Percentiles rank a stretch among this genome's conserved stretches.
Evolutionary conservation across 2,329 filamentous ascomycete species (phyloP).

Genomic region (Remersonia thermophila): DNA sequence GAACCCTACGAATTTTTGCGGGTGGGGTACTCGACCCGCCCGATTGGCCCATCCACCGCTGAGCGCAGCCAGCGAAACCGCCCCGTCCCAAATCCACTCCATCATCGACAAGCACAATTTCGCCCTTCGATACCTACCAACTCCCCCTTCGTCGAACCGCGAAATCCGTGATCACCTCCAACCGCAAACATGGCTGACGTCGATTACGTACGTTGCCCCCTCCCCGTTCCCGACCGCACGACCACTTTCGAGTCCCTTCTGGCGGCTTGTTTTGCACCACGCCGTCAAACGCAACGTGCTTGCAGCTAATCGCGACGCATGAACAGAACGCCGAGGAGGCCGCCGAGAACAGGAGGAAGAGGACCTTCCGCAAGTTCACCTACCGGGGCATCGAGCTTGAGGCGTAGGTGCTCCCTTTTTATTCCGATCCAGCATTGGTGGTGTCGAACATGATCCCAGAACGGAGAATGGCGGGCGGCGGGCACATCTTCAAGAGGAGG

Average conservation of each 20-base stretch:
- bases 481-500: conserved; percentile 2
- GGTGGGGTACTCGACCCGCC: conserved; percentile 10
- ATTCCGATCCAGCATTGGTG: not conserved
- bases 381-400: conserved; percentile 99
- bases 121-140: conserved; percentile 24
- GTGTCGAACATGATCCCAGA: not conserved
- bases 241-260: not conserved
- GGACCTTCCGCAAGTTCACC: conserved; percentile 99
- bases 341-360: conserved; percentile 99
- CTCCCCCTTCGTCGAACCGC: conserved; percentile 22
- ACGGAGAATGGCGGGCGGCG: not conserved
- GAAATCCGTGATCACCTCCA: conserved; percentile 21
- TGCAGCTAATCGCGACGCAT: conserved; percentile 4
- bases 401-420: conserved; percentile 55
- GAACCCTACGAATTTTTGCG: conserved; percentile 20
- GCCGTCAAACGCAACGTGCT: too few relatives aligned
- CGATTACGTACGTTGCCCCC: conserved; percentile 21
- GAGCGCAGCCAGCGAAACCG: conserved; percentile 9
- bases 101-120: conserved; percentile 20
- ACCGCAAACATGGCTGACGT: conserved; percentile 64
- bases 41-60: conserved; percentile 7
- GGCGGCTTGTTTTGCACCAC: too few relatives aligned
- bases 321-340: conserved; percentile 88
- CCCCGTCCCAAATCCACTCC: conserved; percentile 17
- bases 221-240: conserved; percentile 2